phyloP scores from a whole-genome alignment of 2,329 filamentous ascomycete genomes.

The Phyllosticta paracitricarpa region DNA sequence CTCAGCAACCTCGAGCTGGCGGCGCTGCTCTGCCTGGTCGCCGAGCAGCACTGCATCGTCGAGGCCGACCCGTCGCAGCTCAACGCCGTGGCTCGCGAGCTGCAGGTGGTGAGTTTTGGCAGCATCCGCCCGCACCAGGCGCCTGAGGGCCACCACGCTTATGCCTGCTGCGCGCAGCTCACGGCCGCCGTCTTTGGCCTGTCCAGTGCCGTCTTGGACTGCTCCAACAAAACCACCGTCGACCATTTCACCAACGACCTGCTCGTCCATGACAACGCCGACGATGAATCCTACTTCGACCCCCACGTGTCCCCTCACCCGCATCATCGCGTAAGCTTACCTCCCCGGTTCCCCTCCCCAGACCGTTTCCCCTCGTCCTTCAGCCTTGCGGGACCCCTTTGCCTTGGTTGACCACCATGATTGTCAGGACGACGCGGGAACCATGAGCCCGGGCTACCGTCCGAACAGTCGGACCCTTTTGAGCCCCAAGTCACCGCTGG shows the following conservation, averaged over 20 bases:
- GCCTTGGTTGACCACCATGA: neutral
- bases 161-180: conserved; percentile 40
- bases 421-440: neutral
- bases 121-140: neutral
- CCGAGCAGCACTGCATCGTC: conserved; percentile 80
- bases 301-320: neutral
- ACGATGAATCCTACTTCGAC: conserved; percentile 16
- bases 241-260: conserved; percentile 72
- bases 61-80: conserved; percentile 55
- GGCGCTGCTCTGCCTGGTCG: conserved; percentile 67
- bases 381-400: neutral
- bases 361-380: neutral
- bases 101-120: conserved; percentile 50
- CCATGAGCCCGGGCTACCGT: neutral
- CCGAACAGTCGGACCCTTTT: neutral
- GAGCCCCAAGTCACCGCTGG: conserved; percentile 6
- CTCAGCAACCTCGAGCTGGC: conserved; percentile 85
- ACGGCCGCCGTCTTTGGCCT: conserved; percentile 63
- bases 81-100: conserved; percentile 61
- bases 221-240: conserved; percentile 61
- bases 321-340: conserved; percentile 10
- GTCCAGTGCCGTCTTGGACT: conserved; percentile 59
- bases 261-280: conserved; percentile 32
- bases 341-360: neutral
- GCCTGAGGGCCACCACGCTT: neutral